Percentiles rank a stretch among this genome's conserved stretches.
These are phyloP conservation scores for Oryza nivara DNA, from an alignment of 176 grass and related monocot genomes.

Conservation along the genomic window DNA sequence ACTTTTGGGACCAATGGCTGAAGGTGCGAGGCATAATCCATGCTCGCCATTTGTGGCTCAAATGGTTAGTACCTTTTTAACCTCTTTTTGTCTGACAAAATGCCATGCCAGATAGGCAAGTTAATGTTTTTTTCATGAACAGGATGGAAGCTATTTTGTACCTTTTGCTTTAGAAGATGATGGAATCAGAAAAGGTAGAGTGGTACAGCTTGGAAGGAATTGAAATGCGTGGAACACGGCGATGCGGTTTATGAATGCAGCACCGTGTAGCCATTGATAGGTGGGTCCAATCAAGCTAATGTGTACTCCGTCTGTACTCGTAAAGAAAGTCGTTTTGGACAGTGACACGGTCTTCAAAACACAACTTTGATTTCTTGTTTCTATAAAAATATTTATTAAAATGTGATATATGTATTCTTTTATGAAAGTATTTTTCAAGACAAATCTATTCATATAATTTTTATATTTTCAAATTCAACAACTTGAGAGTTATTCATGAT, in stretches of 20 bases:
- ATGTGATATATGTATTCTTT: too few relatives aligned
- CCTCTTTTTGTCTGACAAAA: background rate
- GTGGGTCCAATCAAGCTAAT: background rate
- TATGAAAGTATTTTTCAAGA: too few relatives aligned
- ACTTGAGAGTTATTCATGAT: too few relatives aligned
- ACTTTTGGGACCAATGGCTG: background rate
- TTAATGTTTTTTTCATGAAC: background rate
- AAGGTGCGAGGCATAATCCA: background rate
- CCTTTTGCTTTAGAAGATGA: background rate
- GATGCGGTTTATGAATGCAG: background rate
- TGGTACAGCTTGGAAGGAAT: background rate
- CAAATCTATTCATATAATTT: too few relatives aligned
- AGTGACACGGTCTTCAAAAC: too few relatives aligned
- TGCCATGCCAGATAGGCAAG: background rate
- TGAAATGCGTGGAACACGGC: background rate
- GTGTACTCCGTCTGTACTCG: too few relatives aligned
- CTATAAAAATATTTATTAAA: too few relatives aligned
- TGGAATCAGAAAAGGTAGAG: background rate
- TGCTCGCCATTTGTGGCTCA: background rate
- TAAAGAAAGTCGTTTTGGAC: too few relatives aligned
- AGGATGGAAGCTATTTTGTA: background rate
- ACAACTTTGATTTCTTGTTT: too few relatives aligned
- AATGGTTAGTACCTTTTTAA: background rate
- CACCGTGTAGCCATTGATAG: background rate
- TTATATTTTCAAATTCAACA: too few relatives aligned